Conservation (phyloP, 176 grass and related monocot genomes). For the Alopecurus myosuroides region DNA sequence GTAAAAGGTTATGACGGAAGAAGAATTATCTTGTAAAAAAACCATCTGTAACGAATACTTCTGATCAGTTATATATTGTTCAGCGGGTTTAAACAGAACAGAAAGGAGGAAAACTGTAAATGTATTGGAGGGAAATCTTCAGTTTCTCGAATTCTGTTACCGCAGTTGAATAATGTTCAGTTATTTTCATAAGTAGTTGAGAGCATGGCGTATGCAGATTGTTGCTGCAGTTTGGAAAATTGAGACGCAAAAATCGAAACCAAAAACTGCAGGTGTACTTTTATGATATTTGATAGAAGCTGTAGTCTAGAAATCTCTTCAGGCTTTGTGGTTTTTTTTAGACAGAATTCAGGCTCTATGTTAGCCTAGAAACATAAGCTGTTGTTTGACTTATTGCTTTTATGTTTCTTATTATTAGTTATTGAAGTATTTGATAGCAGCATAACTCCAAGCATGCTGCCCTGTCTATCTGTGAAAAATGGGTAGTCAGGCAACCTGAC, state of each 20-base stretch:
- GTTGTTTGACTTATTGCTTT: neutral
- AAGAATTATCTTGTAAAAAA: constrained; percentile 32
- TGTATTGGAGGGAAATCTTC: neutral
- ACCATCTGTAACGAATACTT: constrained; percentile 15
- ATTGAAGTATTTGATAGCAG: no score
- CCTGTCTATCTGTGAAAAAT: constrained; percentile 17
- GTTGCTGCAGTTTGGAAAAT: neutral
- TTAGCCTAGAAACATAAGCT: no score
- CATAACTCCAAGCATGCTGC: neutral
- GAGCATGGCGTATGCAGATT: neutral
- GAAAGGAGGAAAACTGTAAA: neutral
- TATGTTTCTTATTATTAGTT: neutral
- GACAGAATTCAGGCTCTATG: neutral
- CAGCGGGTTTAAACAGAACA: neutral
- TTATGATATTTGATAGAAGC: neutral
- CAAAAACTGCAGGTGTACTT: neutral
- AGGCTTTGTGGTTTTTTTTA: neutral
- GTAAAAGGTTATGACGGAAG: constrained; percentile 60
- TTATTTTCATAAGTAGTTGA: neutral
- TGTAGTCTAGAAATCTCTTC: neutral
- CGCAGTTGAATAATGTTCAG: neutral
- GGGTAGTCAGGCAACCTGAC: neutral
- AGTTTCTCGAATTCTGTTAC: constrained; percentile 5
- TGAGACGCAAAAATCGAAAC: neutral
- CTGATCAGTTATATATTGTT: constrained; percentile 9